Evolutionary conservation across 2,329 filamentous ascomycete genomes (phyloP).

Genomic region (Xylariaceae sp.): DNA sequence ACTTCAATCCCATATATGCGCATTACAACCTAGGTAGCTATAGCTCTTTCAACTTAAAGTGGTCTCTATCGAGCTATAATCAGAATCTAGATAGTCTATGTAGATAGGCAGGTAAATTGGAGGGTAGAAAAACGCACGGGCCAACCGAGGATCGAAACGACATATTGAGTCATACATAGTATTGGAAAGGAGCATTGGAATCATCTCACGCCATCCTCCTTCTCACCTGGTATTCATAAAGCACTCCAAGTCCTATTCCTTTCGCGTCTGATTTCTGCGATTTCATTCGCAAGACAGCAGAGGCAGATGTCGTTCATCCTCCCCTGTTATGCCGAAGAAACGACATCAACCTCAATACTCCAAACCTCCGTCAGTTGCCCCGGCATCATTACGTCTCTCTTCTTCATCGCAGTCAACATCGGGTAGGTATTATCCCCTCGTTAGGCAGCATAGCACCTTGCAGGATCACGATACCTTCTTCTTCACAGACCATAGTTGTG

Average conservation of each 20-base stretch:
- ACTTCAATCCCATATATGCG: no score
- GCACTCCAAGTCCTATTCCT: neutral
- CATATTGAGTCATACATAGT: no score
- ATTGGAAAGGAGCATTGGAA: no score
- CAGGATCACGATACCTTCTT: neutral
- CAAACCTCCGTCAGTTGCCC: conserved; percentile 63
- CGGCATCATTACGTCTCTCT: conserved; percentile 55
- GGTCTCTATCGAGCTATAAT: no score
- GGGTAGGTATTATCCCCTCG: conserved; percentile 22
- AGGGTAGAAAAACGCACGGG: no score
- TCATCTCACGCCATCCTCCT: no score
- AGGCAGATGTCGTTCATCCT: conserved; percentile 21
- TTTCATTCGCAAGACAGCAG: conserved; percentile 32
- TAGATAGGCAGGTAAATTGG: no score
- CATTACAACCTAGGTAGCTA: no score
- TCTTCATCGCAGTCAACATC: conserved; percentile 41
- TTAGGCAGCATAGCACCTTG: neutral
- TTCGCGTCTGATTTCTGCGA: conserved; percentile 15
- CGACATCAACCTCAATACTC: conserved; percentile 61
- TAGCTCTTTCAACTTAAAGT: no score
- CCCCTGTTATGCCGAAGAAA: conserved; percentile 67
- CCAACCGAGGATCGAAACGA: no score
- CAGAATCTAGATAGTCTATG: no score
- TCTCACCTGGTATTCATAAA: neutral
- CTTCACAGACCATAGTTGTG: neutral